A percentile compares a stretch with the other conserved stretches of the same genome.
Evolutionary conservation across 495 filamentous ascomycete genomes (phyloP).

Genomic region (Neurospora sp.): DNA sequence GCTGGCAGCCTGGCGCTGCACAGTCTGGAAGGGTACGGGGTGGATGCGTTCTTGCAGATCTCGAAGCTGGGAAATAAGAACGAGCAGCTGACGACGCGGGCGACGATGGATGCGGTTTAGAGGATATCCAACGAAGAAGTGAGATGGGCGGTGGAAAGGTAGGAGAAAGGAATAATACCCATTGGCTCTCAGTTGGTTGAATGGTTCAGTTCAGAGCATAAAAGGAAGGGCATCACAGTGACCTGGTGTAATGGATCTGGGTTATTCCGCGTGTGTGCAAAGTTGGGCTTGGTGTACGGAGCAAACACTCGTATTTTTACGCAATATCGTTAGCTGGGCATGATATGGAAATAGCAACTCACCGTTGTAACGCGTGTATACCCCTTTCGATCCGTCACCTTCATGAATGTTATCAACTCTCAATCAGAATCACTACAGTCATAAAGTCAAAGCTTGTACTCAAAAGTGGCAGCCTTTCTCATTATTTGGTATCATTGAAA

Average conservation of each 20-base stretch:
- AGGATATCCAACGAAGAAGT: neutral
- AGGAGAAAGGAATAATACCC: neutral
- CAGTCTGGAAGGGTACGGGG: conserved; percentile 90
- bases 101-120: conserved; percentile 82
- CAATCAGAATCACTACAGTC: neutral
- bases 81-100: conserved; percentile 83
- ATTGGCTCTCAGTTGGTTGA: neutral
- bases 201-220: neutral
- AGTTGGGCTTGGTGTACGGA: neutral
- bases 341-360: neutral
- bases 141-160: neutral
- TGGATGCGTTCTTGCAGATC: conserved; percentile 96
- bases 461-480: conserved; percentile 26
- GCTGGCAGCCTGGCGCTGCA: conserved; percentile 87
- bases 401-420: neutral
- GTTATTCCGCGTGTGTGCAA: neutral
- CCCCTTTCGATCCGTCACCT: neutral
- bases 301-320: neutral
- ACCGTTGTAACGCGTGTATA: neutral
- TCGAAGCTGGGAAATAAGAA: conserved; percentile 98
- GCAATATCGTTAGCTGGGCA: neutral
- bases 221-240: neutral
- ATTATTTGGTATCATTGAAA: conserved; percentile 36
- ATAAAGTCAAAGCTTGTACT: neutral
- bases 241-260: neutral